Conservation (phyloP, 192 early-diverging fungal species). For the Coemansia sp. region DNA sequence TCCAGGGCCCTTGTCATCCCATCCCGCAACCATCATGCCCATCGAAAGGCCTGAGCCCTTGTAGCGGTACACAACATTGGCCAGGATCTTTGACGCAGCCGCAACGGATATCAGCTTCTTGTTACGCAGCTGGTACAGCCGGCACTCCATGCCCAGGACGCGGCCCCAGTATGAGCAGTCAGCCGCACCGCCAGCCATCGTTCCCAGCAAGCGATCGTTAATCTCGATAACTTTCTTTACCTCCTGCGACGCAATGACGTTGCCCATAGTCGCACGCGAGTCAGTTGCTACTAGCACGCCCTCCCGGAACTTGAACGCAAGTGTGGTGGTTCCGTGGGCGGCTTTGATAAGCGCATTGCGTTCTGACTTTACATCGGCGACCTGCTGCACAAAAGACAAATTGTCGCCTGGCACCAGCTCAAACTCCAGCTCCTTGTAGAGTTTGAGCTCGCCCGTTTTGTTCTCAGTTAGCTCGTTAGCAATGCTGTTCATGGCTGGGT, state of each 20-base stretch:
- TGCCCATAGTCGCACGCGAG: slow-evolving; percentile 91
- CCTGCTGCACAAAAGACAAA: slow-evolving; percentile 80
- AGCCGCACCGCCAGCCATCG: slow-evolving; percentile 99
- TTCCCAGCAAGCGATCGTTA: slow-evolving; percentile 96
- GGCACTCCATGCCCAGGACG: slow-evolving; percentile 90
- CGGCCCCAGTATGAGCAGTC: slow-evolving; percentile 99
- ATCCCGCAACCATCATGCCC: slow-evolving; percentile 99
- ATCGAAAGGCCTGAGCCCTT: slow-evolving; percentile 99
- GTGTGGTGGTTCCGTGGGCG: slow-evolving; percentile 95
- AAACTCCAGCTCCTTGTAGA: slow-evolving; percentile 28
- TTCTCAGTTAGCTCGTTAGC: slow-evolving; percentile 34
- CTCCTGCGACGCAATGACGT: slow-evolving; percentile 78
- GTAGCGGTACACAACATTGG: slow-evolving; percentile 96
- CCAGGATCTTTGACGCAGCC: slow-evolving; percentile 93
- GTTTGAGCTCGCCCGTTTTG: slow-evolving; percentile 10
- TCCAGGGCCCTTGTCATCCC: slow-evolving; percentile 89
- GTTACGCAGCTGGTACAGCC: slow-evolving; percentile 94
- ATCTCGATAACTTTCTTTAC: slow-evolving; percentile 99
- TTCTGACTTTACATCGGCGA: slow-evolving; percentile 72
- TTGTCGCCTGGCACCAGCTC: slow-evolving; percentile 48
- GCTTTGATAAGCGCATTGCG: slow-evolving; percentile 85
- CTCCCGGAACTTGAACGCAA: slow-evolving; percentile 94
- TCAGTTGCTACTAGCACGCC: slow-evolving; percentile 96
- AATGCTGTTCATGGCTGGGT: slow-evolving; percentile 33
- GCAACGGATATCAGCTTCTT: slow-evolving; percentile 98